Conservation (phyloP, 768 basidiomycete genomes). For the Podaxis sp. region DNA sequence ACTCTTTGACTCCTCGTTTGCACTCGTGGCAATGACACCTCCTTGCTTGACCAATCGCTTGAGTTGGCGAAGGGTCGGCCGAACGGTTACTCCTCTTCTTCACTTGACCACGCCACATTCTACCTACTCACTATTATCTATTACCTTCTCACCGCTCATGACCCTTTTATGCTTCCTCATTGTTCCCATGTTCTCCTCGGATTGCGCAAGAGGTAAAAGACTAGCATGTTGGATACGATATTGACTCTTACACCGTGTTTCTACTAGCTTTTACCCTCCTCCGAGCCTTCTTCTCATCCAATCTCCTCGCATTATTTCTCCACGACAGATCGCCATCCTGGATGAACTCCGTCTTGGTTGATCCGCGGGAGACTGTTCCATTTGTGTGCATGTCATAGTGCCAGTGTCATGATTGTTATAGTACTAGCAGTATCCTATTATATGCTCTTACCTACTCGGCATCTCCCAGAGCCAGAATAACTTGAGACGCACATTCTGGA, state of each 20-base stretch:
- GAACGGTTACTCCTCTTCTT: background rate
- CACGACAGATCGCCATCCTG: background rate
- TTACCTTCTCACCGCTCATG: background rate
- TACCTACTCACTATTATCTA: background rate
- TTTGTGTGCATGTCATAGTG: constrained; percentile 4
- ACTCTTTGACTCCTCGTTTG: background rate
- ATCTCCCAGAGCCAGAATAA: background rate
- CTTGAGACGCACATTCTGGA: background rate
- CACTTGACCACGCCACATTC: background rate
- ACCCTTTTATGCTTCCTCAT: background rate
- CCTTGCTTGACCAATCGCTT: background rate
- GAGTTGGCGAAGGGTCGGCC: background rate
- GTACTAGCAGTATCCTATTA: constrained; percentile 11
- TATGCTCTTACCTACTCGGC: background rate
- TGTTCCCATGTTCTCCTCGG: constrained; percentile 1
- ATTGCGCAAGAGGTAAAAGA: background rate
- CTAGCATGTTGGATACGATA: background rate
- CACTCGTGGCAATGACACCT: background rate
- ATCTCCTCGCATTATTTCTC: background rate
- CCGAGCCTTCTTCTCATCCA: background rate
- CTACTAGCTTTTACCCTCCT: background rate
- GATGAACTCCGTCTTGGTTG: background rate
- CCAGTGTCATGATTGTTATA: constrained; percentile 1
- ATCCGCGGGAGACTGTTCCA: background rate
- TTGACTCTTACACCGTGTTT: background rate